Percentiles rank a stretch among this genome's conserved stretches.
Evolutionary conservation across 768 basidiomycete species (phyloP).

Genomic region (Termitomyces sp.): DNA sequence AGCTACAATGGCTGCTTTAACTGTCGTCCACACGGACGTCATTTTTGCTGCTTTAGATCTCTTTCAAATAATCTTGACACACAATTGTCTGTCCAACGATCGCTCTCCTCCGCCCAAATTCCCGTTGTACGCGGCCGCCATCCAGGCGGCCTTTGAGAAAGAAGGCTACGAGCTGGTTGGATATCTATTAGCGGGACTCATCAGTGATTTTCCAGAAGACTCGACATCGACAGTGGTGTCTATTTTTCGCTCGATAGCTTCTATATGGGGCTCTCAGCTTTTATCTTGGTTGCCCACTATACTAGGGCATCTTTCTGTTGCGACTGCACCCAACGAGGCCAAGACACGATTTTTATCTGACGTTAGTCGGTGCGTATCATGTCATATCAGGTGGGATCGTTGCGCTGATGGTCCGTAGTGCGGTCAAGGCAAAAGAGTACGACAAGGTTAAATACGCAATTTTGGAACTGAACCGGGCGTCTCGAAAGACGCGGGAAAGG

Average conservation of each 20-base stretch:
- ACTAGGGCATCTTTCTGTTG: conserved; percentile 61
- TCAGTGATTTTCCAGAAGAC: conserved; percentile 88
- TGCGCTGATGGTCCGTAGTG: conserved; percentile 31
- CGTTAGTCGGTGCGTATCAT: conserved; percentile 58
- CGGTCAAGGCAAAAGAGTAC: conserved; percentile 55
- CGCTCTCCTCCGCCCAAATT: conserved; percentile 51
- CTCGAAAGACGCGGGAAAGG: conserved; percentile 69
- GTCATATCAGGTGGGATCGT: not conserved
- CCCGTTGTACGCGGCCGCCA: conserved; percentile 54
- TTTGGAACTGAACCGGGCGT: conserved; percentile 61
- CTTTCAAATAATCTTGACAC: conserved; percentile 67
- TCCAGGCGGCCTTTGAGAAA: conserved; percentile 55
- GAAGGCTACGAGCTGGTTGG: conserved; percentile 70
- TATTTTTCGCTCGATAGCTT: conserved; percentile 66
- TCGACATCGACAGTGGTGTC: conserved; percentile 65
- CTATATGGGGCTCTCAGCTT: conserved; percentile 64
- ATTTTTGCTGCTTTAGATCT: conserved; percentile 80
- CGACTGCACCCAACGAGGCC: conserved; percentile 53
- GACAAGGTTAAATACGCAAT: conserved; percentile 85
- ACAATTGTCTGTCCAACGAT: conserved; percentile 56
- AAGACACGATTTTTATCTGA: conserved; percentile 72
- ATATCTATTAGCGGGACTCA: conserved; percentile 69
- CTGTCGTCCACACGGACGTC: conserved; percentile 77
- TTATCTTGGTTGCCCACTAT: conserved; percentile 68
- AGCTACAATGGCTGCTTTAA: conserved; percentile 70